Base-by-base conservation (phyloP, 2,329 filamentous ascomycete genomes). In the Fusarium papillatum region DNA sequence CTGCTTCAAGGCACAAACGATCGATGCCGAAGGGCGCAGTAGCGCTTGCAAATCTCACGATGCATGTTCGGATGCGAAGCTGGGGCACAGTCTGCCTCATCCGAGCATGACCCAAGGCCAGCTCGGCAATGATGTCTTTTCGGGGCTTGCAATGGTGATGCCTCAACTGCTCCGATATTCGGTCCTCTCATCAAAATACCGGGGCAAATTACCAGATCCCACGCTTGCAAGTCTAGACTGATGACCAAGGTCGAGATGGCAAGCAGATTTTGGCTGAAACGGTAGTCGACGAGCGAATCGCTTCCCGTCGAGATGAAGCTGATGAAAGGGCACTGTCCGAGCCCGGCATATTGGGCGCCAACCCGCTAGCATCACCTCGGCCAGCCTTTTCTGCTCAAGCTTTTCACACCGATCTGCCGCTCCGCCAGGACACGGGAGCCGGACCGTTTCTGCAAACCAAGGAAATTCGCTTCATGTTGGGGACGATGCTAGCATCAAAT, bases 341-440 rank as follows among this genome's bases (percentile, higher is more conserved):
- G 66, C 69, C 50, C 39, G 72, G 69, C 43, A n/a, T 34, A 17
- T 34, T 66, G 31, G 22, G n/a, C 62, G 38, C 59, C 14, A 61
- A 67, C 59, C 62, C 39, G 62, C 59, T 64, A 9, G 57, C 43
- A 57, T 34, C 62, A 53, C 65, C 57, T 73, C 31, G 55, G 46
- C 38, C 69, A 75, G 50, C 48, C 39, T 60, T 16, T 41, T 55
- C 13, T 39, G 59, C 41, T 41, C 19, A 50, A 29, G 26, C 50
- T 65, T 29, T 55, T 66, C 53, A 16, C 67, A 31, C 39, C n/a
- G 41, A 70, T 70, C 53, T 24, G 67, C 72, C 66, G 69, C 55
- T 67, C 70, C 66, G 55, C 53, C 72, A 67, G 64, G 74, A 70
- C 74, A 67, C 75, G 62, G 71, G 69, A 79, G 66, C 73, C 59